Conservation (phyloP, 139 green algal genomes). For the Chlorella sorokiniana region DNA sequence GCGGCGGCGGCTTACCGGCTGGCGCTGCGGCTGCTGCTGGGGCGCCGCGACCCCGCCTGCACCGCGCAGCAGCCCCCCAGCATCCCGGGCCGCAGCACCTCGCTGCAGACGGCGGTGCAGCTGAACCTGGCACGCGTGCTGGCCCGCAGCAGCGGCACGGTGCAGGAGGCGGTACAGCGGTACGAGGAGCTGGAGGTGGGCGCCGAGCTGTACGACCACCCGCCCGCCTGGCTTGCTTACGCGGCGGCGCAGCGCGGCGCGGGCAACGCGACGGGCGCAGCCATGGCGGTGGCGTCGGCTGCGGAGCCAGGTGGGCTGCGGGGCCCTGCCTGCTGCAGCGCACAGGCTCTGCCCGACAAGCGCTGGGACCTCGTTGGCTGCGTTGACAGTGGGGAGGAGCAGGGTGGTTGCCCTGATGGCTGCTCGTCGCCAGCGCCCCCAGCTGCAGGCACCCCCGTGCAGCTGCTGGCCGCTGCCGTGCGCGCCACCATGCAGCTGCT, state of each 20-base stretch:
- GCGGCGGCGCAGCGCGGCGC: constrained; percentile 4
- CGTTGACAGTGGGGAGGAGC: neutral
- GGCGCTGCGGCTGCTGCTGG: constrained; percentile 41
- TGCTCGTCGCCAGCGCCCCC: neutral
- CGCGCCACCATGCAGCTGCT: constrained; percentile 29
- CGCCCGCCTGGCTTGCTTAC: constrained; percentile 38
- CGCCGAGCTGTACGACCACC: constrained; percentile 19
- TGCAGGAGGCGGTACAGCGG: constrained; percentile 14
- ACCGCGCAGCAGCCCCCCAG: neutral
- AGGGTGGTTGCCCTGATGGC: neutral
- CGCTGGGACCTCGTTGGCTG: neutral
- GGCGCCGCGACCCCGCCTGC: neutral
- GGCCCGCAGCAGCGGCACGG: neutral
- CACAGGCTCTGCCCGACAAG: no score
- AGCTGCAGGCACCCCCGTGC: neutral
- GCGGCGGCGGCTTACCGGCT: constrained; percentile 36
- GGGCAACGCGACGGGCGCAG: constrained; percentile 20
- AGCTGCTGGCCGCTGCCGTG: constrained; percentile 16
- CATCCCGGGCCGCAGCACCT: neutral
- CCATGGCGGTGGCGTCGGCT: constrained; percentile 12
- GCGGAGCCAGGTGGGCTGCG: constrained; percentile 4
- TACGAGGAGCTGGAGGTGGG: constrained; percentile 30
- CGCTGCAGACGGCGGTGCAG: constrained; percentile 20
- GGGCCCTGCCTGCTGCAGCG: no score
- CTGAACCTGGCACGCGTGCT: constrained; percentile 52